Evolutionary conservation across 352 stramenopile genomes (phyloP).

Genomic region (Peronosclerospora sorghi): DNA sequence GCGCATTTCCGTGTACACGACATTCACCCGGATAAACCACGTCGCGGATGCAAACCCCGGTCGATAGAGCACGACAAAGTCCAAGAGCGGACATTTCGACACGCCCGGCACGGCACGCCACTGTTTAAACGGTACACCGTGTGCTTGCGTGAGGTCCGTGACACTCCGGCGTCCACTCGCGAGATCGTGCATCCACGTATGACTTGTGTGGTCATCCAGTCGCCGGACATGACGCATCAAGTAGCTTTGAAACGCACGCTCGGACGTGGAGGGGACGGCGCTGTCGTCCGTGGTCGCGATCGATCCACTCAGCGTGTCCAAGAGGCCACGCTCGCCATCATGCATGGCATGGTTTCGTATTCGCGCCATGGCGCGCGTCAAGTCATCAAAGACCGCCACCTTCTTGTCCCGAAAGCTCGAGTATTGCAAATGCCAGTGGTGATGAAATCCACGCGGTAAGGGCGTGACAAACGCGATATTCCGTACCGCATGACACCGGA

Average conservation of each 20-base stretch:
- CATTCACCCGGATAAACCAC: conserved; percentile 78
- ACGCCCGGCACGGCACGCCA: conserved; percentile 65
- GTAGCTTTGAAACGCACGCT: conserved; percentile 63
- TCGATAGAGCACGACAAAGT: conserved; percentile 67
- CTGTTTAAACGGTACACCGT: conserved; percentile 77
- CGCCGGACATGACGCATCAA: conserved; percentile 74
- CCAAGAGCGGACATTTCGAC: conserved; percentile 70
- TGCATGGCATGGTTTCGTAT: conserved; percentile 9
- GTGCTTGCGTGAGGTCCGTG: conserved; percentile 59
- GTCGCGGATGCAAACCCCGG: conserved; percentile 60
- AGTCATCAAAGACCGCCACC: conserved; percentile 58
- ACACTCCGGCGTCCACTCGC: conserved; percentile 46
- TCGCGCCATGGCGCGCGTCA: conserved; percentile 39
- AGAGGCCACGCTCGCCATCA: conserved; percentile 4
- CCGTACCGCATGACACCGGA: conserved; percentile 59
- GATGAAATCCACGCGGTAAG: conserved; percentile 59
- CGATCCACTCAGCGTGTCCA: background rate
- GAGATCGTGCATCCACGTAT: conserved; percentile 75
- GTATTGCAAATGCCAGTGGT: conserved; percentile 79
- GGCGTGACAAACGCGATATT: conserved; percentile 69
- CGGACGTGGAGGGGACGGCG: too few species aligned
- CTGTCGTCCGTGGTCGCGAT: background rate
- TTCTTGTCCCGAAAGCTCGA: conserved; percentile 77
- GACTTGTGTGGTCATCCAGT: conserved; percentile 66
- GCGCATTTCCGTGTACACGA: conserved; percentile 81